Conservation (phyloP, 805 yeast species). For the Metahyphopichia silvanorum region DNA sequence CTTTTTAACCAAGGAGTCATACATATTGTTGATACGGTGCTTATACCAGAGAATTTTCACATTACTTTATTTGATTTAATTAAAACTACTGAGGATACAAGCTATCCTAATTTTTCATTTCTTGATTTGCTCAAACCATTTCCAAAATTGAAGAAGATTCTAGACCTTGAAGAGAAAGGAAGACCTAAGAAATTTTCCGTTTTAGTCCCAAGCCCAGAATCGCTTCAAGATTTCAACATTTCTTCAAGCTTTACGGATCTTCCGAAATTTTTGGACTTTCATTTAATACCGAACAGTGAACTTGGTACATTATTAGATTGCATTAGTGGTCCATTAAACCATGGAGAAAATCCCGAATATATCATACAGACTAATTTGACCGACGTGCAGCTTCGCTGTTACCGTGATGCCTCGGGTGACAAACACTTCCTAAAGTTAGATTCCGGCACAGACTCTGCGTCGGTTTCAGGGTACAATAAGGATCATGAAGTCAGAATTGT, state of each 20-base stretch:
- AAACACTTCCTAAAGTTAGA: conserved; percentile 1
- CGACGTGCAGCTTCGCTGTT: conserved; percentile 2
- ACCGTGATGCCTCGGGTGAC: conserved; percentile 1
- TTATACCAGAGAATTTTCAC: conserved; percentile 54
- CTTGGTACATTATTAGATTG: conserved; percentile 48
- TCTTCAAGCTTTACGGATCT: conserved; percentile 42
- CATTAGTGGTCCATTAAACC: conserved; percentile 17
- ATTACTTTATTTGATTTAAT: conserved; percentile 58
- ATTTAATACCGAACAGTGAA: conserved; percentile 62
- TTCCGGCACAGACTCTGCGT: conserved; percentile 6
- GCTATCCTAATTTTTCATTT: conserved; percentile 27
- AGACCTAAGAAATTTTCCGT: conserved; percentile 48
- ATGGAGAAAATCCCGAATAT: conserved; percentile 1
- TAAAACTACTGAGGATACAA: conserved; percentile 44
- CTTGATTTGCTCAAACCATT: conserved; percentile 43
- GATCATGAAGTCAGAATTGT: conserved; percentile 56
- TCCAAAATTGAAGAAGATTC: conserved; percentile 38
- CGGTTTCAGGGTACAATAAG: conserved; percentile 38
- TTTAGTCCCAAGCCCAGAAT: conserved; percentile 65
- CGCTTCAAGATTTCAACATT: conserved; percentile 51
- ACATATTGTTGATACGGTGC: conserved; percentile 58
- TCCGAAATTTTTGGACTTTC: conserved; percentile 59
- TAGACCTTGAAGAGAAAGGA: conserved; percentile 25
- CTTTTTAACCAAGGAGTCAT: conserved; percentile 82
- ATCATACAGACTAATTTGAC: conserved; percentile 3